Evolutionary conservation across 768 basidiomycete genomes (phyloP), one percentile per base, ranked within the genome.

Genomic region (Kockovaella imperatae): DNA sequence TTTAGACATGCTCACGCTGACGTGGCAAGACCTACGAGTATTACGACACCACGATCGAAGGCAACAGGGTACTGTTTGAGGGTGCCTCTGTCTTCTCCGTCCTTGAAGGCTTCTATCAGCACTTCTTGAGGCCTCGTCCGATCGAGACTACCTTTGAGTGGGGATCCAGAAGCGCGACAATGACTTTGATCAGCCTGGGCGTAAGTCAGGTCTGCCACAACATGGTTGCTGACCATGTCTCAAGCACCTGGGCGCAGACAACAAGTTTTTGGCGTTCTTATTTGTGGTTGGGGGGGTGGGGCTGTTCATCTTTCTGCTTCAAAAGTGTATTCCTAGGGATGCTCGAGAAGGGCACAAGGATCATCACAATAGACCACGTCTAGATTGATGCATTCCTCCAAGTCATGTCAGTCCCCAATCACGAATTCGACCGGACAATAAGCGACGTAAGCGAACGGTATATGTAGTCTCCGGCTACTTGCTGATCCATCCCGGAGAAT

Each of bases 11-110:
- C n/a, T n/a, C 38, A 5, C 17, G 36, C 38, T 48, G 40, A 52
- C 35, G 32, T 35, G 8, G 29, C 15, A 61, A 89, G 87, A 74
- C 74, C 29, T 69, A 87, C 46, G 62, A 87, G 29, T 95, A 93
- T 62, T 90, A 84, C 59, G 80, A 89, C 59, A 68, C 69, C 17
- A 87, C 87, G 50, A 72, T 75, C 14, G 64, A 74, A 1, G 80
- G 82, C 1, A 71, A 74, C 15, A 70, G 70, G 7, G 77, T 93
- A 57, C 64, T 75, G 42, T 73, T 91, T 25, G 78, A 80, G 5
- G 70, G 74, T 0, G 56, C 72, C 8, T 77, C 78, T 52, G 73
- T 93, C 29, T 83, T 84, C 44, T 77, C 80, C 1, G 78, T 84
- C 2, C 74, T 93, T 5, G 82, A 87, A 34, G 82, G 79, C 14